phyloP scores from a whole-genome alignment of 768 basidiomycete species.

The Hysterangium stoloniferum region DNA sequence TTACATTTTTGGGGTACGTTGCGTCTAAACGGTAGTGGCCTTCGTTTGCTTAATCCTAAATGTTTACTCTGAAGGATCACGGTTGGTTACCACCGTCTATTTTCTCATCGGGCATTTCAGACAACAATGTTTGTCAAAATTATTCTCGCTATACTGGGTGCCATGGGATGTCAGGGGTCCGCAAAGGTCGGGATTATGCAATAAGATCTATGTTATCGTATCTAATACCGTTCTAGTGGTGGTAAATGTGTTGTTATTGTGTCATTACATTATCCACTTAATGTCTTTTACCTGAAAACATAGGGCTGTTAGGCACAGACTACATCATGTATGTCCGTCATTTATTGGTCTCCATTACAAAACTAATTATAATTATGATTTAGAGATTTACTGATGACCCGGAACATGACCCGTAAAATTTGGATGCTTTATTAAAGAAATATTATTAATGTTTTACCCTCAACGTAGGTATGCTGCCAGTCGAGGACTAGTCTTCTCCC shows the following conservation, averaged over 20 bases:
- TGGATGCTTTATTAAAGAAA: constrained; percentile 22
- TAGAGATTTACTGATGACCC: constrained; percentile 68
- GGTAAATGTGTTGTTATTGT: no score
- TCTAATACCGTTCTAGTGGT: constrained; percentile 46
- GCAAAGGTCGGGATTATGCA: constrained; percentile 71
- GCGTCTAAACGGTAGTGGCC: neutral
- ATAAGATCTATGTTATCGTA: no score
- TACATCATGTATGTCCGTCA: constrained; percentile 67
- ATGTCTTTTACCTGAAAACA: no score
- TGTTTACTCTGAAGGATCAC: constrained; percentile 59
- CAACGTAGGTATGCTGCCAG: constrained; percentile 67
- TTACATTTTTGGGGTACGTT: constrained; percentile 61
- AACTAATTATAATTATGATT: neutral
- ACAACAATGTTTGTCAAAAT: constrained; percentile 49
- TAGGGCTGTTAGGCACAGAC: constrained; percentile 63
- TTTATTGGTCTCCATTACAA: neutral
- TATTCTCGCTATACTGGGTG: constrained; percentile 56
- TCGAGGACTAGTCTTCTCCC: constrained; percentile 63
- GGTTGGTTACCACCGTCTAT: constrained; percentile 73
- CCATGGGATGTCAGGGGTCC: constrained; percentile 71
- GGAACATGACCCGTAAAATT: constrained; percentile 62
- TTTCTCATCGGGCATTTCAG: constrained; percentile 65
- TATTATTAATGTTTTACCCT: neutral
- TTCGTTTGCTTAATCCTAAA: neutral
- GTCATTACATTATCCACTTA: no score